phyloP scores from a whole-genome alignment of 1,284 basidiomycete species.

The Taiwanofungus camphoratus region DNA sequence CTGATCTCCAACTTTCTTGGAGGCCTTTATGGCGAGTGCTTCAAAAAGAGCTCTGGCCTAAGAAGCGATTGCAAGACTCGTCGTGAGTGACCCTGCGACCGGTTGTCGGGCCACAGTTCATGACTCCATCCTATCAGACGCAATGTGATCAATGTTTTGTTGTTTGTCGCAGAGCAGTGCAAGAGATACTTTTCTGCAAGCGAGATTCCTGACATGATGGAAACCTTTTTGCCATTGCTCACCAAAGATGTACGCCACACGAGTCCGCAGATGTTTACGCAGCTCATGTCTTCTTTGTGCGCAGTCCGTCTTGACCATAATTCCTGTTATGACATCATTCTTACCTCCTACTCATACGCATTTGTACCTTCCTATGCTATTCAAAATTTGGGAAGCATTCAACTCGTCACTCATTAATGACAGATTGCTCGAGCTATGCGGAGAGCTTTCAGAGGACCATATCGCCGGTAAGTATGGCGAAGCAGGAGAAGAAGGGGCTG shows the following conservation, averaged over 20 bases:
- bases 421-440: constrained; percentile 78
- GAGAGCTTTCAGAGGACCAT: constrained; percentile 74
- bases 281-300: constrained; percentile 1
- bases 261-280: constrained; percentile 5
- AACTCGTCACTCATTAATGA: constrained; percentile 81
- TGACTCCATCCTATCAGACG: constrained; percentile 34
- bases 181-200: constrained; percentile 63
- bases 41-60: constrained; percentile 71
- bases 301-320: constrained; percentile 59
- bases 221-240: constrained; percentile 61
- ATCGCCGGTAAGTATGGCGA: constrained; percentile 54
- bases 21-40: constrained; percentile 65
- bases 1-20: constrained; percentile 73
- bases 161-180: constrained; percentile 68
- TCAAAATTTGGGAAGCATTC: constrained; percentile 84
- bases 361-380: constrained; percentile 67
- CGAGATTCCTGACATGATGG: constrained; percentile 71
- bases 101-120: background rate
- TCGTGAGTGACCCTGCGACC: constrained; percentile 35
- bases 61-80: constrained; percentile 50
- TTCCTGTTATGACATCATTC: constrained; percentile 73
- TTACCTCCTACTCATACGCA: constrained; percentile 65
- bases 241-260: constrained; percentile 50
- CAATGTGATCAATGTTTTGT: constrained; percentile 61
- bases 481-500: constrained; percentile 47